Base-by-base conservation (phyloP, 2,329 filamentous ascomycete genomes). In the Beauveria sp. region DNA sequence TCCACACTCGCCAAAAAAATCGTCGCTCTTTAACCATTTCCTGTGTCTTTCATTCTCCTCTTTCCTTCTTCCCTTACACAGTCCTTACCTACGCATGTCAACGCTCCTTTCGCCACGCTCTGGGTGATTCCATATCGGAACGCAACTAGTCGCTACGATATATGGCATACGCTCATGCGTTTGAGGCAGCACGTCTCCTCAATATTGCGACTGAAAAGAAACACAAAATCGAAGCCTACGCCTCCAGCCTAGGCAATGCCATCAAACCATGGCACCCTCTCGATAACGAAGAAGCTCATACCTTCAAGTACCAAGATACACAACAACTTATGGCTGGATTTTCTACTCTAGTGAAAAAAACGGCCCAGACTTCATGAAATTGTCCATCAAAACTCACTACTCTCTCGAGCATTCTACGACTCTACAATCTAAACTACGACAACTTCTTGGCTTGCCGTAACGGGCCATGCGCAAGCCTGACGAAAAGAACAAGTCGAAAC, bases 211-310 rank as follows among this genome's bases (percentile, higher is more conserved):
- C 47, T 14, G 26, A 5, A 16, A 40, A 26, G 9, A 40, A 12
- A 48, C n/a, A 37, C 2, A 34, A 20, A 10, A n/a, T 41, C 46
- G 8, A 18, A 18, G 22, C 5, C 41, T 47, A 18, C 16, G 34
- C 30, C 34, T 40, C 24, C 2, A 9, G 46, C 18, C 7, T 51
- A 58, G 46, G 46, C 37, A 26, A 40, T 44, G 44, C 34, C 46
- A 51, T 51, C 30, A 26, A 55, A 24, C 18, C 22, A 58, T 58
- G 55, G 46, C 55, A 51, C 55, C 46, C 44, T 58, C 55, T 26
- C 34, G 55, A 58, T 30, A 10, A 50, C 44, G 55, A 43, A 58
- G 55, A 58, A 58, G 28, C 28, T 47, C 9, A 20, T 3, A 34
- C 41, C 20, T 18, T 18, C 22, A 40, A 10, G n/a, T 8, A 40